phyloP scores from a whole-genome alignment of 2,329 filamentous ascomycete species.

The Plenodomus tracheiphilus region DNA sequence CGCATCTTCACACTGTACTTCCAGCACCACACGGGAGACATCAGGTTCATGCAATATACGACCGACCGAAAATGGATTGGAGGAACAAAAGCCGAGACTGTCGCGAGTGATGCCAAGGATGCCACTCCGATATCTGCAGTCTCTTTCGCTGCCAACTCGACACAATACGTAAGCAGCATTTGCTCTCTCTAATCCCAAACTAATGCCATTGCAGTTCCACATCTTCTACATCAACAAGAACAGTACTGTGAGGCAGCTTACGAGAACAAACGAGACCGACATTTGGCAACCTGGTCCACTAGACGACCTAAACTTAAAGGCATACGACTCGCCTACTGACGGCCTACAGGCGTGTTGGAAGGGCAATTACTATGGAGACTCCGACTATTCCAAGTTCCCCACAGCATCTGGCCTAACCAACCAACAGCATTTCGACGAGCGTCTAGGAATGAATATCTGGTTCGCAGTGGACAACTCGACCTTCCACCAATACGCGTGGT shows the following conservation, averaged over 20 bases:
- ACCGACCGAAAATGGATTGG: slow-evolving; percentile 44
- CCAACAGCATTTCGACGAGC: slow-evolving; percentile 26
- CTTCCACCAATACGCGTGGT: slow-evolving; percentile 49
- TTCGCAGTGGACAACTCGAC: slow-evolving; percentile 46
- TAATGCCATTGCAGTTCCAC: slow-evolving; percentile 33
- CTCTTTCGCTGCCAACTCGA: slow-evolving; percentile 43
- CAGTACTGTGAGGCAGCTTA: slow-evolving; percentile 45
- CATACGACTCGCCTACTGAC: slow-evolving; percentile 87
- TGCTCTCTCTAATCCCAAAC: background rate
- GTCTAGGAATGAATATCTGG: slow-evolving; percentile 51
- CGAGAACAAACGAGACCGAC: slow-evolving; percentile 44
- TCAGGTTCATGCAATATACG: slow-evolving; percentile 47
- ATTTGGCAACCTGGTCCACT: slow-evolving; percentile 47
- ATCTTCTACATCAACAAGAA: slow-evolving; percentile 49
- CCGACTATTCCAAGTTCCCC: slow-evolving; percentile 46
- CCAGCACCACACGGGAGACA: slow-evolving; percentile 49
- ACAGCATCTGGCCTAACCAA: slow-evolving; percentile 30
- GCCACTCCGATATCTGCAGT: slow-evolving; percentile 50
- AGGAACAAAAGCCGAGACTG: slow-evolving; percentile 43
- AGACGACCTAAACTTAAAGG: slow-evolving; percentile 77
- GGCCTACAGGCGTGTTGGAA: slow-evolving; percentile 80
- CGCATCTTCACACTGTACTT: slow-evolving; percentile 50
- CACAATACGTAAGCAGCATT: slow-evolving; percentile 38
- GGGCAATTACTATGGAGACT: slow-evolving; percentile 62
- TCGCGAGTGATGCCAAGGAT: slow-evolving; percentile 51